phyloP scores from a whole-genome alignment of 2,329 filamentous ascomycete genomes.

The Penicillium brevicompactum region DNA sequence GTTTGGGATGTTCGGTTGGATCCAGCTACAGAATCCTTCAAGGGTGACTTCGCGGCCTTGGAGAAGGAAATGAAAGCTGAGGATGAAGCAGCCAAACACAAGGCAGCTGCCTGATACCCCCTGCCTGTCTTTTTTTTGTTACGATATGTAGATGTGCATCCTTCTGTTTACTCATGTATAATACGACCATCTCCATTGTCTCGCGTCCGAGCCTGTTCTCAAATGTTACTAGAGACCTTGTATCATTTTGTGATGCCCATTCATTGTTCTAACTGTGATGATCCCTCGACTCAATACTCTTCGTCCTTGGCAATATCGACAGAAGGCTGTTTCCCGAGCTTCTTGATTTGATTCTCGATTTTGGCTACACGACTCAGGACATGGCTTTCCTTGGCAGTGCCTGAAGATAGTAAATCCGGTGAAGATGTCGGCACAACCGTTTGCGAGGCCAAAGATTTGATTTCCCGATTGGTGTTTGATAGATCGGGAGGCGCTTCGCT shows the following conservation, averaged over 20 bases:
- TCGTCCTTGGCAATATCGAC: not conserved
- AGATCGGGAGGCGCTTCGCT: not conserved
- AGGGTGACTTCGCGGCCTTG: constrained; percentile 46
- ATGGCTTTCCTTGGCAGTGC: not conserved
- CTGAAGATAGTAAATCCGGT: not conserved
- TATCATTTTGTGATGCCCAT: no score
- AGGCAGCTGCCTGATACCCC: constrained; percentile 22
- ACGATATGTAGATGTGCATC: constrained; percentile 16
- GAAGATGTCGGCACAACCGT: not conserved
- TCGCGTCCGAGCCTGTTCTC: not conserved
- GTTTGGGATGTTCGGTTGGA: constrained; percentile 77
- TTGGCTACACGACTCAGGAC: not conserved
- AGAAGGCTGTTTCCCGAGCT: not conserved
- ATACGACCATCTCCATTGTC: constrained; percentile 8
- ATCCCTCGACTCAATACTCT: not conserved
- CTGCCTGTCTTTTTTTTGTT: constrained; percentile 4
- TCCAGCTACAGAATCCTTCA: constrained; percentile 57
- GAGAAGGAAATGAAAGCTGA: constrained; percentile 46
- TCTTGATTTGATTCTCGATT: not conserved
- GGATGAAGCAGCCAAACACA: constrained; percentile 39
- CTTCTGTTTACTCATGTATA: constrained; percentile 6
- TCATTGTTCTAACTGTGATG: no score
- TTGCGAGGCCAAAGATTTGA: not conserved
- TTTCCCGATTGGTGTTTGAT: not conserved
- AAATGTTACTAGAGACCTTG: not conserved